phyloP scores from a whole-genome alignment of 805 yeast genomes.

The Ogataea minuta region DNA sequence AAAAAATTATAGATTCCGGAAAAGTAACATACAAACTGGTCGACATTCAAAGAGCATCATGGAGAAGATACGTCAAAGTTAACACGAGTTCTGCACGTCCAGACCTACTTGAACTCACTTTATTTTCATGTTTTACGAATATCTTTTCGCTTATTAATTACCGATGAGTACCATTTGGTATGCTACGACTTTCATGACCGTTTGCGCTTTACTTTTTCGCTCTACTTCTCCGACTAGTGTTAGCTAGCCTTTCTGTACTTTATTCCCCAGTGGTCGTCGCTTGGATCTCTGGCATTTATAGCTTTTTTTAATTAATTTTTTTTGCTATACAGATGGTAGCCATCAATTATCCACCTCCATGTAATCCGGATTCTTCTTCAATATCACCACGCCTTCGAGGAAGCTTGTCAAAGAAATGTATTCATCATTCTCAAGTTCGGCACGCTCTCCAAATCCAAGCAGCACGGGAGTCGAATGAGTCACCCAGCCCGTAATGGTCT shows the following conservation, averaged over 20 bases:
- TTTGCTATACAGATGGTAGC: conserved; percentile 7
- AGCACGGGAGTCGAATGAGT: conserved; percentile 97
- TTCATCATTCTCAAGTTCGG: conserved; percentile 94
- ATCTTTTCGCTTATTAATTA: conserved; percentile 8
- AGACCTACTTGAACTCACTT: too few relatives aligned
- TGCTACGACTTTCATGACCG: conserved; percentile 17
- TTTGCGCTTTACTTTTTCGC: conserved; percentile 19
- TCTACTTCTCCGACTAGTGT: conserved; percentile 13
- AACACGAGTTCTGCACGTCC: too few relatives aligned
- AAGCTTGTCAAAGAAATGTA: conserved; percentile 78
- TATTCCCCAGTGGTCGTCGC: conserved; percentile 8
- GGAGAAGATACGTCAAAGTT: conserved; percentile 1
- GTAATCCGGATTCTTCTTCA: conserved; percentile 86
- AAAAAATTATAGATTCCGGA: conserved; percentile 9
- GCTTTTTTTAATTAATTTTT: conserved; percentile 12
- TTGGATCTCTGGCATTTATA: conserved; percentile 6
- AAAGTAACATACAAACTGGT: conserved; percentile 9
- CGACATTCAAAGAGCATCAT: not conserved
- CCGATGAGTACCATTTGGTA: conserved; percentile 1
- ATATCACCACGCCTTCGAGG: conserved; percentile 89
- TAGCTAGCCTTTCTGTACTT: conserved; percentile 1
- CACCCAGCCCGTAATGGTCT: conserved; percentile 99
- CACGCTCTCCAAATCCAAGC: conserved; percentile 91
- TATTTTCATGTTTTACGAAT: not conserved
- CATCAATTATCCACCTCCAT: conserved; percentile 42